Base-by-base conservation (phyloP, 495 filamentous ascomycete species). In the Extremus antarcticus region DNA sequence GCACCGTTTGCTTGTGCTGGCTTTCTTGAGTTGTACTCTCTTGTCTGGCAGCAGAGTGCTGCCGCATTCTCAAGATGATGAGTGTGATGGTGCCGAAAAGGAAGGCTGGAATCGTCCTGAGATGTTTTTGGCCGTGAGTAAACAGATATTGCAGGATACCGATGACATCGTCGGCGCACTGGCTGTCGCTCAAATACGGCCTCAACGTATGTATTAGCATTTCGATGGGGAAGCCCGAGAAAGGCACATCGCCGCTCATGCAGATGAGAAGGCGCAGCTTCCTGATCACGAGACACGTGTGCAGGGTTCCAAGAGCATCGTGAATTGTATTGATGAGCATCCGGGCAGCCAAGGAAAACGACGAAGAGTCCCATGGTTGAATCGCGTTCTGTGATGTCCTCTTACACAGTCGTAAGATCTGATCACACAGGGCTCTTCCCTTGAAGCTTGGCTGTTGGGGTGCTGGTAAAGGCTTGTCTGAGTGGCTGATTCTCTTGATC, bases 161-260 rank as follows among this genome's bases (percentile, higher is more conserved):
- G 29, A 97, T 70, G 3, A 87, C 81, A 72, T 99, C 92, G 59
- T 95, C 87, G n/a, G 90, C 85, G 66, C 90, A 97, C 63, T 90
- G 81, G 1, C 80, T 71, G 61, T 96, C 87, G 1, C 80, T 79
- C 19, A 96, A 74, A 57, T 87, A 95, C 1, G 84, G 83, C 17
- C 83, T 75, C 40, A 97, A 75, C 2, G 87, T 80, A 61, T 89
- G 85, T 22, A 97, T 73, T 0, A 90, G 72, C 89, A 95, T 94
- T 64, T 97, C 88, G n/a, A 97, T 69, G 4, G 88, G 86, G 68
- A 96, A 97, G 1, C 83, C 84, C 47, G 79, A 69, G 40, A 85
- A 71, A 23, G 86, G 87, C 17, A 80, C 73, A 17, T 75, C 63
- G 8, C 88, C 89, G 43, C 88, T 83, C 56, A 97, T 67, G 48